phyloP scores from a whole-genome alignment of 768 basidiomycete species.

The Daedaleopsis nitida region DNA sequence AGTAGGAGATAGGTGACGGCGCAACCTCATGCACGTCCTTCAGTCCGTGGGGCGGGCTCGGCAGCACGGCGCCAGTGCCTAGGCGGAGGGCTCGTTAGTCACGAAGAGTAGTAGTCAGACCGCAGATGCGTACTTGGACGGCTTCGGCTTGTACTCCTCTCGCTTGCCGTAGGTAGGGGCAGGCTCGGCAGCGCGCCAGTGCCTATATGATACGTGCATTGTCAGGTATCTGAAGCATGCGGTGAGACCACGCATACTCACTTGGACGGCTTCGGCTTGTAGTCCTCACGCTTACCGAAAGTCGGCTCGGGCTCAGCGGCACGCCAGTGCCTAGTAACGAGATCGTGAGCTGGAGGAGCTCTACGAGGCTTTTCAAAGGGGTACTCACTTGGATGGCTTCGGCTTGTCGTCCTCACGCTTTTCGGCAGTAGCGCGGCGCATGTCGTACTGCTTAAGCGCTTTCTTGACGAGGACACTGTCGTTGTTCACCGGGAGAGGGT shows the following conservation, averaged over 20 bases:
- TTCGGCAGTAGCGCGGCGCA: conserved; percentile 10
- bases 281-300: background rate
- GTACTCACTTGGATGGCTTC: conserved; percentile 20
- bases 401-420: conserved; percentile 10
- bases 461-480: conserved; percentile 16
- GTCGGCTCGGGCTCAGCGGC: conserved; percentile 9
- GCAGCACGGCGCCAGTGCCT: conserved; percentile 6
- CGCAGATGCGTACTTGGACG: background rate
- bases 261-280: conserved; percentile 2
- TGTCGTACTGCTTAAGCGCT: conserved; percentile 20
- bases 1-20: background rate
- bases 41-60: background rate
- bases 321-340: conserved; percentile 7
- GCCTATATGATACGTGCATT: background rate
- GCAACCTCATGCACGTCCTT: background rate
- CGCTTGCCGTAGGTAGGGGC: conserved; percentile 4
- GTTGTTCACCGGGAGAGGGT: conserved; percentile 16
- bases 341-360: too few species aligned
- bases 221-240: background rate
- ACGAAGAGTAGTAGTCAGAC: background rate
- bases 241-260: background rate
- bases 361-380: background rate
- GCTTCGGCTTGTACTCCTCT: background rate
- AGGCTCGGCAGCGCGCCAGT: conserved; percentile 10
- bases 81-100: background rate